Percentiles rank a stretch among this genome's conserved stretches.
Evolutionary conservation across 1,284 basidiomycete genomes (phyloP).

Genomic region (Cryptococcus neoformans): DNA sequence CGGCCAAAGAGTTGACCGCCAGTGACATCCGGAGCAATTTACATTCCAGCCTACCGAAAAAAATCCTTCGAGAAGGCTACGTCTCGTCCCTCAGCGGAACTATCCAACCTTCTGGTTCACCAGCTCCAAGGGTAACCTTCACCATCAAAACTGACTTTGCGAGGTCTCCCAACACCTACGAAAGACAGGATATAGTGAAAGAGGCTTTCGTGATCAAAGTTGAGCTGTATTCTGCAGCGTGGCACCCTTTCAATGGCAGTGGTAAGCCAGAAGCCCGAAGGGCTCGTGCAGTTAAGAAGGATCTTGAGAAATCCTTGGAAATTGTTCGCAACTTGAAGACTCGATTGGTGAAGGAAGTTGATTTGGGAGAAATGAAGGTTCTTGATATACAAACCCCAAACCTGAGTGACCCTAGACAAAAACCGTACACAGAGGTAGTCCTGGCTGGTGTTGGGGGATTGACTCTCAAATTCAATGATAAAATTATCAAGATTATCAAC

Average conservation of each 20-base stretch:
- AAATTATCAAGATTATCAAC: too few species aligned
- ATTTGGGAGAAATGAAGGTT: background rate
- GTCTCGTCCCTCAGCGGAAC: too few species aligned
- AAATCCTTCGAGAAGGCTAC: too few species aligned
- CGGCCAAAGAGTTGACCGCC: too few species aligned
- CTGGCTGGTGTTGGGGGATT: background rate
- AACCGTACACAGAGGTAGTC: background rate
- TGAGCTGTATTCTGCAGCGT: background rate
- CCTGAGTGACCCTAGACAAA: background rate
- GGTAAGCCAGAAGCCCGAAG: background rate
- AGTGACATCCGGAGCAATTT: too few species aligned
- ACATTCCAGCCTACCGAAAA: too few species aligned
- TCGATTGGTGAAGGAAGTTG: background rate
- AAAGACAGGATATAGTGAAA: background rate
- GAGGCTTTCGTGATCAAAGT: background rate
- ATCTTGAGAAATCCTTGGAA: background rate
- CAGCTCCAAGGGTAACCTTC: background rate
- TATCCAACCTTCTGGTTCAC: too few species aligned
- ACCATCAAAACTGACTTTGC: background rate
- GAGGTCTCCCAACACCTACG: background rate
- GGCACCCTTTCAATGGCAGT: background rate
- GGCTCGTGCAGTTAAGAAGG: background rate
- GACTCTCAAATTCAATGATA: background rate
- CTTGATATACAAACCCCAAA: background rate
- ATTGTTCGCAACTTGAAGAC: background rate